Evolutionary conservation across 495 filamentous ascomycete species (phyloP).

Genomic region (Trichoderma asperelloides): DNA sequence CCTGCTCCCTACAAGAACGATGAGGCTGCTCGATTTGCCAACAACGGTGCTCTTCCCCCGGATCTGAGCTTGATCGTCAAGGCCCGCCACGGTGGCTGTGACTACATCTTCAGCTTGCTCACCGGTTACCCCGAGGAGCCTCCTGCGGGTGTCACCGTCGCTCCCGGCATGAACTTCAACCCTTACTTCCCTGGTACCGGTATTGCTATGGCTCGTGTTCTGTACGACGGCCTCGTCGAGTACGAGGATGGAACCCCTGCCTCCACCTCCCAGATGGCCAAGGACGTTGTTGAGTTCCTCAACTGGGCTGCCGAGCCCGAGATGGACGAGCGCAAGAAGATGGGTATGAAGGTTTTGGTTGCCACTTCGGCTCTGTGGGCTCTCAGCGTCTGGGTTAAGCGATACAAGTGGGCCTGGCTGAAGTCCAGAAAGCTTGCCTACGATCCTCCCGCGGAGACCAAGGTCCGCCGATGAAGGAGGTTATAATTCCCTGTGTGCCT

Average conservation of each 20-base stretch:
- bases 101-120: conserved; percentile 94
- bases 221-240: conserved; percentile 95
- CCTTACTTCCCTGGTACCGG: conserved; percentile 99
- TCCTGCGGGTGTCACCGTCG: conserved; percentile 73
- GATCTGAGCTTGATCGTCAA: conserved; percentile 98
- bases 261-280: conserved; percentile 96
- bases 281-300: conserved; percentile 97
- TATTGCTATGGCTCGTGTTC: conserved; percentile 97
- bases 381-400: conserved; percentile 94
- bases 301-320: conserved; percentile 99
- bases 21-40: conserved; percentile 94
- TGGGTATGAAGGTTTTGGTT: conserved; percentile 90
- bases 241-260: conserved; percentile 97
- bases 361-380: conserved; percentile 71
- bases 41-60: conserved; percentile 94
- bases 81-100: conserved; percentile 92
- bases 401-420: conserved; percentile 93
- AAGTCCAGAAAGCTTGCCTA: conserved; percentile 93
- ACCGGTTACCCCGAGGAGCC: conserved; percentile 99
- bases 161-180: conserved; percentile 95
- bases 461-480: conserved; percentile 9
- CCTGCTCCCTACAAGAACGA: conserved; percentile 96
- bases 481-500: background rate
- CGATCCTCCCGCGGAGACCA: conserved; percentile 54
- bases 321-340: conserved; percentile 98